These are phyloP conservation scores for Iris macrosiphon DNA, from an alignment of 106 monocot genomes.

Conservation along the genomic window DNA sequence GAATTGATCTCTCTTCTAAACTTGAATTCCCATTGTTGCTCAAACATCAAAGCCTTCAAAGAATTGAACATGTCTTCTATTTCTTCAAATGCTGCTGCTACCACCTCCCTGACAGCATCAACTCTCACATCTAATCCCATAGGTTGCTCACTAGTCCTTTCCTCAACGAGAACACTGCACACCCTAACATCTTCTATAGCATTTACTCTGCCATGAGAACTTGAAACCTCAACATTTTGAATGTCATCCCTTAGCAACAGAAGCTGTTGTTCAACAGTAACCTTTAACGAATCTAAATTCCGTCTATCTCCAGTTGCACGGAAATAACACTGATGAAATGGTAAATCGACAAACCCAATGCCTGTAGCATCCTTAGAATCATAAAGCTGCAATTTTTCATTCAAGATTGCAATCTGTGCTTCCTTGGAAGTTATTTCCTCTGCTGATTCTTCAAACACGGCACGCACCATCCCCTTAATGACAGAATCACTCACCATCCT, in stretches of 20 bases:
- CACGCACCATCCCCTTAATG: constrained; percentile 60
- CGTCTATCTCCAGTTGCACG: not conserved
- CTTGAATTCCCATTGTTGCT: constrained; percentile 51
- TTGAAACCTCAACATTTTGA: constrained; percentile 8
- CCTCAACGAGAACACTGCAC: not conserved
- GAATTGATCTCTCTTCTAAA: constrained; percentile 48
- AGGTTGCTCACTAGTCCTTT: constrained; percentile 15
- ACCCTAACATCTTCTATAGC: not conserved
- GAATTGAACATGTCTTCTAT: constrained; percentile 14
- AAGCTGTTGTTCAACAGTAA: constrained; percentile 52
- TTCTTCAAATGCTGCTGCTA: constrained; percentile 30
- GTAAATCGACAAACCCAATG: too few relatives aligned
- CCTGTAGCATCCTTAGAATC: constrained; percentile 5
- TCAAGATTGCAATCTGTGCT: constrained; percentile 31
- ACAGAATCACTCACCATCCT: constrained; percentile 73
- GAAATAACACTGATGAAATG: too few relatives aligned
- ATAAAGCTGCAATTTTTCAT: constrained; percentile 26
- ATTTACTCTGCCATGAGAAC: not conserved
- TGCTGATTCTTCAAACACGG: constrained; percentile 53
- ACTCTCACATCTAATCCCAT: constrained; percentile 24
- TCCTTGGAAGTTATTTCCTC: constrained; percentile 61
- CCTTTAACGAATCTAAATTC: constrained; percentile 29
- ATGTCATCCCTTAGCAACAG: constrained; percentile 39
- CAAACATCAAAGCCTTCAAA: constrained; percentile 24
- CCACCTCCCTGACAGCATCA: constrained; percentile 27